Base-by-base conservation (phyloP, 73 alveolate genomes). In the Tetrahymena thermophila region DNA sequence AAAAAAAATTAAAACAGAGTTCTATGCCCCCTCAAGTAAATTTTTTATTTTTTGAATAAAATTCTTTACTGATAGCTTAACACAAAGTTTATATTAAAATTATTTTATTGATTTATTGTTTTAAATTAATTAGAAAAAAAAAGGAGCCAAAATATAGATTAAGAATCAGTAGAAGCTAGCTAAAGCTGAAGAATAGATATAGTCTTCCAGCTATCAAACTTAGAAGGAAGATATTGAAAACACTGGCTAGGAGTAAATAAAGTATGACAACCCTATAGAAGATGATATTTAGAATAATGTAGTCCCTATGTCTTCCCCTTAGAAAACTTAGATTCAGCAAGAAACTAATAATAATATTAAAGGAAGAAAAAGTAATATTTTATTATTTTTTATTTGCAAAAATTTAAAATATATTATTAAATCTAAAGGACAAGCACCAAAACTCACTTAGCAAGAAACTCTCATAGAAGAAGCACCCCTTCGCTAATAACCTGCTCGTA, bases 21-120 rank as follows among this genome's bases (percentile, higher is more conserved):
- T 71, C 89, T 71, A 71, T 71, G 89, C 89, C 89, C 89, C 89
- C 89, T 71, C 89, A 71, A 71, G 89, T 71, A 71, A n/a, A 28
- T 71, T 71, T 71, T 71, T 71, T 71, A n/a, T 71, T 71, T 71
- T 71, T n/a, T 8, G 6, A 71, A 31, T n/a, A 71, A n/a, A 28
- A 8, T 1, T 31, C 4, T 23, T 71, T 71, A 8, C 42, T 25
- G n/a, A 31, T 6, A 71, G 17, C 23, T 34, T 11, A 31, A 23
- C 8, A 7, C 17, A 5, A n/a, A 28, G 15, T 71, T 21, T 28
- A 28, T 0, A 19, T 19, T n/a, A 71, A 71, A 71, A 71, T 31
- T 34, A 71, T 71, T 71, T 71, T 71, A 28, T 25, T 71, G 17
- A 71, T 25, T 31, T 31, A 31, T 23, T 34, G 31, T 71, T 71